Percentiles rank a stretch among this genome's conserved stretches.
Conservation (phyloP, 805 yeast species). For the Candida palmyrensis region DNA sequence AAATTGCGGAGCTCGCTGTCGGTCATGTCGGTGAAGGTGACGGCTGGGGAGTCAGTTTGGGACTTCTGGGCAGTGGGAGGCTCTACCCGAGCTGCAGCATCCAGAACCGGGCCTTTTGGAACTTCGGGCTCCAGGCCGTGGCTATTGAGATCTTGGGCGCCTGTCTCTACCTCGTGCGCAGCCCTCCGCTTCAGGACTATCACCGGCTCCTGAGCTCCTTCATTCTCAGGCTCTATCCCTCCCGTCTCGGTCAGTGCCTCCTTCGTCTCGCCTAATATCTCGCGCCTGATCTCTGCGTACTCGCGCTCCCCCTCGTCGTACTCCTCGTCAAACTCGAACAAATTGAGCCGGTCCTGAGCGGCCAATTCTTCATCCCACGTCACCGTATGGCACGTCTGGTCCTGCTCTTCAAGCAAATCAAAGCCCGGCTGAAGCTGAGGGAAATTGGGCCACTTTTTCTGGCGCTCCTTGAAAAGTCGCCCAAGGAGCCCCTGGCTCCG, state of each 20-base stretch:
- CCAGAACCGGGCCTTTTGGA: too few species aligned
- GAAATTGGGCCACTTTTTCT: conserved; percentile 33
- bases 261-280: conserved; percentile 43
- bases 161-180: conserved; percentile 11
- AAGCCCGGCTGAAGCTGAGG: conserved; percentile 41
- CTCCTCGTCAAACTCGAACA: conserved; percentile 45
- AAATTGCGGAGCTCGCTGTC: conserved; percentile 56
- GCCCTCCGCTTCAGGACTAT: too few species aligned
- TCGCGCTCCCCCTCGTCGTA: conserved; percentile 46
- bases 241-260: too few species aligned
- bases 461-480: conserved; percentile 45
- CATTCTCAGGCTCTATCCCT: too few species aligned
- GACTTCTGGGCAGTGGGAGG: too few species aligned
- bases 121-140: conserved; percentile 6
- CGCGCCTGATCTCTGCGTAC: conserved; percentile 39
- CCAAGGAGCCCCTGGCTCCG: conserved; percentile 45
- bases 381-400: conserved; percentile 46
- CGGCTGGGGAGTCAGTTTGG: too few species aligned
- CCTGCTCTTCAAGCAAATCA: conserved; percentile 63
- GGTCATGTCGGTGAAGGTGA: conserved; percentile 59
- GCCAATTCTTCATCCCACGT: conserved; percentile 47
- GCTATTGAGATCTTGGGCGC: conserved; percentile 7
- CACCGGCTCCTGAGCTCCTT: conserved; percentile 14
- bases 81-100: too few species aligned
- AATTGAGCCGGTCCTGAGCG: conserved; percentile 43